These are phyloP conservation scores for Penicillium paneum DNA, from an alignment of 2,329 filamentous ascomycete species.

Conservation along the genomic window DNA sequence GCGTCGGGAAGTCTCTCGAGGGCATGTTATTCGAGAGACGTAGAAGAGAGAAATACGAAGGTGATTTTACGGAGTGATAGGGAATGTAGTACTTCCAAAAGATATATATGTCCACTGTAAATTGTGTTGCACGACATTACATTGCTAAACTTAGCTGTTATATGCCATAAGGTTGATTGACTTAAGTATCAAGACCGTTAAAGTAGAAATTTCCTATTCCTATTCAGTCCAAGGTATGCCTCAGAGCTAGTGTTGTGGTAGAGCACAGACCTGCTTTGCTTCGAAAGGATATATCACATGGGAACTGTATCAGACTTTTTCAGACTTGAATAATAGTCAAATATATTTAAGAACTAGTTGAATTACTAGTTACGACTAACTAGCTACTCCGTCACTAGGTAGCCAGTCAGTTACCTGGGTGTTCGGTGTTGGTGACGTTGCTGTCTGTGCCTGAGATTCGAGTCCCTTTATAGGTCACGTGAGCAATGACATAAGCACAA, in stretches of 20 bases:
- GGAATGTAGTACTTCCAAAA: too few relatives aligned
- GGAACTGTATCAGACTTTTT: not conserved
- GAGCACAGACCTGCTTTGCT: not conserved
- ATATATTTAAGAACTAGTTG: too few relatives aligned
- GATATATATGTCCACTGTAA: too few relatives aligned
- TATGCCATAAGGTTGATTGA: not conserved
- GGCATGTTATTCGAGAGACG: too few relatives aligned
- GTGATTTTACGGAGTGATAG: too few relatives aligned
- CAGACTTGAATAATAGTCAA: too few relatives aligned
- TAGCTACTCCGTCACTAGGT: too few relatives aligned
- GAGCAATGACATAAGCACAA: slow-evolving; percentile 17
- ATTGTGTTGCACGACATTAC: too few relatives aligned
- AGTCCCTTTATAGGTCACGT: slow-evolving; percentile 9
- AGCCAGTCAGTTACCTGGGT: not conserved
- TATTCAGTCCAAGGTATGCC: not conserved
- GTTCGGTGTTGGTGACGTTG: not conserved
- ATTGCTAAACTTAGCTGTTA: not conserved
- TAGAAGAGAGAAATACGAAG: too few relatives aligned
- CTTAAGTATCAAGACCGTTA: not conserved
- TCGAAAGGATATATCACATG: not conserved
- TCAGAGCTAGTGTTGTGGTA: not conserved
- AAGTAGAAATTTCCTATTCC: not conserved
- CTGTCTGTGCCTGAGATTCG: slow-evolving; percentile 1
- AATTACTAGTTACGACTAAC: too few relatives aligned
- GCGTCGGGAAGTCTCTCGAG: too few relatives aligned